A percentile compares a stretch with the other conserved stretches of the same genome.
These are phyloP conservation scores for Termitomyces sp. DNA, from an alignment of 768 basidiomycete species.

Conservation along the genomic window DNA sequence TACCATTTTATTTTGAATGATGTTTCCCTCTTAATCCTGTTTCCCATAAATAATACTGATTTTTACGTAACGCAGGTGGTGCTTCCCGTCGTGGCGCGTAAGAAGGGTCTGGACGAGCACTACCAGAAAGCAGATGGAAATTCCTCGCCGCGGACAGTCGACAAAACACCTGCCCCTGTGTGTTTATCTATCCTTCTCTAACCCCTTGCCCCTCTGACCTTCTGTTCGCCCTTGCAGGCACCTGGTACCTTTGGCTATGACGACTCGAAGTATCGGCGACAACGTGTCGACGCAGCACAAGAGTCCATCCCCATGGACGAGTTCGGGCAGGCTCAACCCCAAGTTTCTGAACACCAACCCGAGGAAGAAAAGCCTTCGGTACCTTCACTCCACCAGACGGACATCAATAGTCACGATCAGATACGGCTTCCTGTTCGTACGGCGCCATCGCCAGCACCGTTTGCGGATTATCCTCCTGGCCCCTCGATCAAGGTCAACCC, in stretches of 20 bases:
- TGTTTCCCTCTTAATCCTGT: conserved; percentile 1
- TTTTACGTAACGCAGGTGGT: conserved; percentile 52
- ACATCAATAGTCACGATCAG: conserved; percentile 21
- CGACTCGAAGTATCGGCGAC: conserved; percentile 62
- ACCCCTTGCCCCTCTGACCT: background rate
- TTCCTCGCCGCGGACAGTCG: conserved; percentile 45
- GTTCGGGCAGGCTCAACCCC: conserved; percentile 46
- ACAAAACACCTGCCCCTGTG: conserved; percentile 54
- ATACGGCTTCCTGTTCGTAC: conserved; percentile 27
- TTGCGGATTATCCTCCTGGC: conserved; percentile 53
- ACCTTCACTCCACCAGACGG: conserved; percentile 11
- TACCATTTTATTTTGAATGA: conserved; percentile 17
- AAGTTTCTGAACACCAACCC: conserved; percentile 13
- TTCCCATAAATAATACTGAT: conserved; percentile 10
- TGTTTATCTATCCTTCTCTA: conserved; percentile 22
- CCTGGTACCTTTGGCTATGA: conserved; percentile 84
- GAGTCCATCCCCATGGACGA: conserved; percentile 62
- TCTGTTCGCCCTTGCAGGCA: conserved; percentile 39
- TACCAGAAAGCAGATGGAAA: conserved; percentile 72
- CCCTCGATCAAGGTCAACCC: conserved; percentile 18
- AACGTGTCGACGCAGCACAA: conserved; percentile 28
- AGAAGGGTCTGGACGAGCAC: conserved; percentile 71
- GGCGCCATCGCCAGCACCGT: conserved; percentile 57
- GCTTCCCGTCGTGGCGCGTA: conserved; percentile 78
- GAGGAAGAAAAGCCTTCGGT: conserved; percentile 21